Evolutionary conservation across 768 basidiomycete genomes (phyloP).

Genomic region (Collybiopsis confluens): DNA sequence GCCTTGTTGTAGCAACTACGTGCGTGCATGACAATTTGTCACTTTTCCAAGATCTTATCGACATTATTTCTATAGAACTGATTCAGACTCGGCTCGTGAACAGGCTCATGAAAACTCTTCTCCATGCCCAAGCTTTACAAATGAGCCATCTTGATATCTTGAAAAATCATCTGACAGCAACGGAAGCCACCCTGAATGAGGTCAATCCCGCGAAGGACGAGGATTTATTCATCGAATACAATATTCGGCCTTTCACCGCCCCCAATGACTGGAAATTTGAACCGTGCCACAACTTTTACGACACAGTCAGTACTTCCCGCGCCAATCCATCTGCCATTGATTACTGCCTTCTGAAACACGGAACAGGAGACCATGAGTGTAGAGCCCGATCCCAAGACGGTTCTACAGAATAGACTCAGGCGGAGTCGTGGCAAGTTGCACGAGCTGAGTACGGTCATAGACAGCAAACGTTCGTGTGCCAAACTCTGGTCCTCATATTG

Average conservation of each 20-base stretch:
- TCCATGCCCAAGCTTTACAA: slow-evolving; percentile 58
- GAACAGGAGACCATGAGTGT: slow-evolving; percentile 55
- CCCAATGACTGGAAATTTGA: slow-evolving; percentile 74
- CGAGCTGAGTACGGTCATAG: slow-evolving; percentile 55
- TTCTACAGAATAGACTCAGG: slow-evolving; percentile 75
- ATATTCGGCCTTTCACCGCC: slow-evolving; percentile 57
- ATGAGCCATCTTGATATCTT: slow-evolving; percentile 53
- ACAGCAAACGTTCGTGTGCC: slow-evolving; percentile 52
- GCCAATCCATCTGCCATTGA: slow-evolving; percentile 7
- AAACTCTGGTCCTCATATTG: not conserved
- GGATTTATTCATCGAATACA: slow-evolving; percentile 67
- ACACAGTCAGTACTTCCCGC: slow-evolving; percentile 48
- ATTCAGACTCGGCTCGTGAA: slow-evolving; percentile 62
- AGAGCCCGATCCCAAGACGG: slow-evolving; percentile 68
- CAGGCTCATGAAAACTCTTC: slow-evolving; percentile 50
- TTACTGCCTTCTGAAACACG: slow-evolving; percentile 9
- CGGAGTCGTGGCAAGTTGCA: slow-evolving; percentile 56
- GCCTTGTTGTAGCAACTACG: slow-evolving; percentile 56
- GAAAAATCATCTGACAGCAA: slow-evolving; percentile 43
- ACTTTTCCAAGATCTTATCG: not conserved
- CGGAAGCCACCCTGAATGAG: slow-evolving; percentile 43
- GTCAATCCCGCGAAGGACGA: slow-evolving; percentile 63
- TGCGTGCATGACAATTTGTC: slow-evolving; percentile 21
- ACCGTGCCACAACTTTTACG: slow-evolving; percentile 70
- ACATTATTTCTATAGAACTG: slow-evolving; percentile 41